A percentile compares a stretch with the other conserved stretches of the same genome.
phyloP scores from a whole-genome alignment of 352 stramenopile species.

The Phytopythium aichiense region DNA sequence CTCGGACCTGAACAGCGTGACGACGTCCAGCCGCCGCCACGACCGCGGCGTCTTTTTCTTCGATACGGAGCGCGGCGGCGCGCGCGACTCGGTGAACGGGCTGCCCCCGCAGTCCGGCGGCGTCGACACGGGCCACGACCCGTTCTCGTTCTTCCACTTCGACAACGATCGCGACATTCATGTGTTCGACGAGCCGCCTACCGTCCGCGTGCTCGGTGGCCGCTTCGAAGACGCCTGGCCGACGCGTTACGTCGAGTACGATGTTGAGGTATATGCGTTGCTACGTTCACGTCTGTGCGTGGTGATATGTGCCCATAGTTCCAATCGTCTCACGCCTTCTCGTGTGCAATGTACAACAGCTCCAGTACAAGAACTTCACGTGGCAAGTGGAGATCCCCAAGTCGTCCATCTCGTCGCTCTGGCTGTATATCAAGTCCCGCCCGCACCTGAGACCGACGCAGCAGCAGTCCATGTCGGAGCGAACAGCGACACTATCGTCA shows the following conservation, averaged over 20 bases:
- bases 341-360: constrained; percentile 5
- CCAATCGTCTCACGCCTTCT: no score
- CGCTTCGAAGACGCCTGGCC: constrained; percentile 79
- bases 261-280: constrained; percentile 64
- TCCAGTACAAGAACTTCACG: constrained; percentile 48
- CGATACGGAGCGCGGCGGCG: constrained; percentile 28
- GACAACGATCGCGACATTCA: constrained; percentile 64
- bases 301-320: no score
- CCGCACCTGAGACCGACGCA: background rate
- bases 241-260: constrained; percentile 81
- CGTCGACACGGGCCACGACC: constrained; percentile 26
- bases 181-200: constrained; percentile 67
- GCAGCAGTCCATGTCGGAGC: background rate
- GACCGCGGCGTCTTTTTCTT: constrained; percentile 26
- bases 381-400: constrained; percentile 63
- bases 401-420: constrained; percentile 43
- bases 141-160: constrained; percentile 47
- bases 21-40: background rate
- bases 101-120: constrained; percentile 14
- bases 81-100: constrained; percentile 31
- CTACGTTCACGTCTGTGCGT: background rate
- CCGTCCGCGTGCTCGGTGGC: constrained; percentile 54
- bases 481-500: background rate
- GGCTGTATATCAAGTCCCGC: constrained; percentile 61
- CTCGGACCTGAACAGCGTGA: background rate